Evolutionary conservation across 192 early-diverging fungal genomes (phyloP), one percentile per base, ranked within the genome.

Genomic region (Mortierella claussenii): DNA sequence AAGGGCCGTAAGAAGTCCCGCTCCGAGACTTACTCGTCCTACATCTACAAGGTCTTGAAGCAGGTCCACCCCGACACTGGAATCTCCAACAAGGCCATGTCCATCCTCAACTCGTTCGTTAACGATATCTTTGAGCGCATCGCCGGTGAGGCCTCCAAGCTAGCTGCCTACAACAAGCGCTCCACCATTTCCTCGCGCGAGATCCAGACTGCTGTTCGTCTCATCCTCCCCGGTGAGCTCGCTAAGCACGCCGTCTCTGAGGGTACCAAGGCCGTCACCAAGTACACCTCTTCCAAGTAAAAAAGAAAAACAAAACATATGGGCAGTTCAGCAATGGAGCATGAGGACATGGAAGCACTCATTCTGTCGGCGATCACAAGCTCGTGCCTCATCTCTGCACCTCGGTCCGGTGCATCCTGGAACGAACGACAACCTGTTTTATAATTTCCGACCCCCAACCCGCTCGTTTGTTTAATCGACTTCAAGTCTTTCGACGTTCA

Each of bases 1-100:
- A 91, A 88, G 83, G 89, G 81, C 60, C 79, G 81, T 64, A 93
- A 92, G 80, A 85, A 81, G 67, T 66, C 81, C 65, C 87, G 93
- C 78, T 93, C 92, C 69, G 94, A 97, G 82, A 96, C 93, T 54
- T 96, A 94, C 91, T 91, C 91, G 55, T 91, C 93, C 68, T 97
- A 97, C 88, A 97, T 97, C 88, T 97, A 96, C 91, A 96, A 96
- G 87, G 94, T 97, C 55, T 84, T 97, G 65, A 96, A 97, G 86
- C 96, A 97, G 84, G 95, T 96, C 58, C 95, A 97, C 88, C 96
- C 96, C 68, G 95, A 97, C 79, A 95, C 93, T 44, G 94, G 96
- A 80, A 95, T 97, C 85, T 96, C 95, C 81, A 95, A 95, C 91
- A 96, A 95, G 87, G 94, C 96, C 84, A 97, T 97, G 96, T 93